Percentiles rank a stretch among this genome's conserved stretches.
Conservation (phyloP, 2,329 filamentous ascomycete genomes). For the Aspergillus vadensis region DNA sequence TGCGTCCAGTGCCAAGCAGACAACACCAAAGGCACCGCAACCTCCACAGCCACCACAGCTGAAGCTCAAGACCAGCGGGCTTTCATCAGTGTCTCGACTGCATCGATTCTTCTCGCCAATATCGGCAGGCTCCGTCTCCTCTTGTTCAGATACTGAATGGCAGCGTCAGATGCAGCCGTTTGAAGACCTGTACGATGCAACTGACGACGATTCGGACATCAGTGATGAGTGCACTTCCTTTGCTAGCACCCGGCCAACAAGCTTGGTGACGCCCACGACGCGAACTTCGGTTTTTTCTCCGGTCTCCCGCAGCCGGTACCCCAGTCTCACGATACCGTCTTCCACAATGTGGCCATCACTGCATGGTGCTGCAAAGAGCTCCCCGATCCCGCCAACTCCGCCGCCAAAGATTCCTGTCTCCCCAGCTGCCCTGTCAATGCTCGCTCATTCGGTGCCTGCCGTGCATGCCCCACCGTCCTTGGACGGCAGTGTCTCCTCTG, state of each 20-base stretch:
- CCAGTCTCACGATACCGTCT: conserved; percentile 61
- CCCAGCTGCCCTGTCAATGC: conserved; percentile 70
- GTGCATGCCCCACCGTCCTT: conserved; percentile 82
- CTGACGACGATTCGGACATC: conserved; percentile 71
- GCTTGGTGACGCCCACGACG: conserved; percentile 47
- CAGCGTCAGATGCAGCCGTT: conserved; percentile 70
- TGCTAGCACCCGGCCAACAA: conserved; percentile 53
- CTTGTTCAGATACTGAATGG: conserved; percentile 61
- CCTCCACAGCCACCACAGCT: conserved; percentile 30
- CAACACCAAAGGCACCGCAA: neutral
- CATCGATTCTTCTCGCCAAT: conserved; percentile 36
- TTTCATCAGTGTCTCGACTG: conserved; percentile 27
- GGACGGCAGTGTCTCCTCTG: conserved; percentile 84
- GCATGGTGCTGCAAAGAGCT: conserved; percentile 54
- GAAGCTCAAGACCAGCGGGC: conserved; percentile 36
- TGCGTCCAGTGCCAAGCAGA: conserved; percentile 4
- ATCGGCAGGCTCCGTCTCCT: conserved; percentile 36
- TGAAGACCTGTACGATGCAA: conserved; percentile 84
- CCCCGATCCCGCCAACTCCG: conserved; percentile 51
- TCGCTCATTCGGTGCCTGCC: conserved; percentile 70
- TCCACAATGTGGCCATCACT: conserved; percentile 60
- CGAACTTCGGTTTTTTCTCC: conserved; percentile 40
- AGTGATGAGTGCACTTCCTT: conserved; percentile 50
- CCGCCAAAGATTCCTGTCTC: conserved; percentile 69
- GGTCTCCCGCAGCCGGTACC: conserved; percentile 53